Evolutionary conservation across 257 asterid species (phyloP), one percentile per base, ranked within the genome.

Genomic region (Nicotiana sylvestris): DNA sequence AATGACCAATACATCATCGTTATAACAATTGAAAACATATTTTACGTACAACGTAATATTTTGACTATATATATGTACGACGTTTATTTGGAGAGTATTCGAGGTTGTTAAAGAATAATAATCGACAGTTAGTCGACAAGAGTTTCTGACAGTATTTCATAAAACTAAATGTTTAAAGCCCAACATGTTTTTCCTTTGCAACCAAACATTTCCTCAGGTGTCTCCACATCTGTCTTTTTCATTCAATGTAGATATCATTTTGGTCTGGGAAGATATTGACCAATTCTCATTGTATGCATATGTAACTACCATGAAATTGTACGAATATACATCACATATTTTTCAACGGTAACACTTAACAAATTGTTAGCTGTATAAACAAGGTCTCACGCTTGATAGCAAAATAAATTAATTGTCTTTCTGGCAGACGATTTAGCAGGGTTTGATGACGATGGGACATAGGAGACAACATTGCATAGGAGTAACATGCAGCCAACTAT

Each of bases 401-500:
- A 21, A 21, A 21, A 21, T 21, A 21, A 5, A 37, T 37, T 37
- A 5, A 49, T 49, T 9, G 15, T 49, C 55, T 49, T 49, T 49
- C 1, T 49, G 55, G 55, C 10, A 49, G 4, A 49, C 3, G 3
- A 33, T 51, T 9, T 51, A 51, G 56, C 12, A 17, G 78, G 66
- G 66, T 25, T 53, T 76, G 66, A 76, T 12, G 13, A 60, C 12
- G 77, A 70, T 68, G 68, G 84, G 78, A 70, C 69, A 66, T 16
- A 25, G 55, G 84, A 58, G 21, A 17, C 53, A 9, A 13, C 49
- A 61, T 62, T 57, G 39, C 12, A 72, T 27, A 74, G 49, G 39
- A 76, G 87, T 84, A 84, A 76, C 87, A 81, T 84, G 87, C 84
- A 74, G 74, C 70, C 87, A 81, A 81, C 84, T 74, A 72, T 64